A percentile compares a stretch with the other conserved stretches of the same genome.
These are phyloP conservation scores for Geotrichum candidum DNA, from an alignment of 1,139 yeast genomes.

Conservation along the genomic window DNA sequence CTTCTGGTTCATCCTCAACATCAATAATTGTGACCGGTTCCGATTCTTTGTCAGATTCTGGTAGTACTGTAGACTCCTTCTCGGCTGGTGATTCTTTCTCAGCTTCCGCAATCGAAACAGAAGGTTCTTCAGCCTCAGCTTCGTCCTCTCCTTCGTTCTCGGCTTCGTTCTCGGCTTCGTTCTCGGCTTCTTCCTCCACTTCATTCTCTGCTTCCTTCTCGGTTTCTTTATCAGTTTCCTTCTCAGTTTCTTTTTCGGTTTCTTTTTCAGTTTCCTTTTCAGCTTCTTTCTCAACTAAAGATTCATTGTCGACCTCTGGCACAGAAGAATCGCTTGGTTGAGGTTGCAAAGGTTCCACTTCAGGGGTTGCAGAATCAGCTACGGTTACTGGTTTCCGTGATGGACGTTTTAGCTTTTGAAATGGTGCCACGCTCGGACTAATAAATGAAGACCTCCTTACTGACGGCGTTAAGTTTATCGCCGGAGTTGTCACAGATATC, in stretches of 20 bases:
- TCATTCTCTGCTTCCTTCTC: neutral
- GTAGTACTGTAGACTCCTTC: neutral
- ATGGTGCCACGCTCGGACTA: neutral
- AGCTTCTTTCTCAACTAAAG: neutral
- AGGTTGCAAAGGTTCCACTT: neutral
- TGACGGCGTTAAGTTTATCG: constrained; percentile 1
- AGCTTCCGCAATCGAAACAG: neutral
- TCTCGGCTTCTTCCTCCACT: neutral
- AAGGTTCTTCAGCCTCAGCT: neutral
- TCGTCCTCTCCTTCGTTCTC: neutral
- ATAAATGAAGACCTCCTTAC: constrained; percentile 6
- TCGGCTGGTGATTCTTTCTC: neutral
- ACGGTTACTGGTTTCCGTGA: neutral
- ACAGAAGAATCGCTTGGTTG: neutral
- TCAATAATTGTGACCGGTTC: neutral
- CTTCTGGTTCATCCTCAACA: neutral
- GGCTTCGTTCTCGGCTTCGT: neutral
- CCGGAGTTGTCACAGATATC: neutral
- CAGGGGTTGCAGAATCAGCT: neutral
- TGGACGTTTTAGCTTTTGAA: constrained; percentile 3
- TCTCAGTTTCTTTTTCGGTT: neutral
- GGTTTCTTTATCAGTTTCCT: neutral
- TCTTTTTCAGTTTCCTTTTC: neutral
- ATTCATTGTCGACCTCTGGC: neutral
- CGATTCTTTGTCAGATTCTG: neutral